Base-by-base conservation (phyloP, 2,329 filamentous ascomycete genomes). In the Fonsecaea pugnacius region DNA sequence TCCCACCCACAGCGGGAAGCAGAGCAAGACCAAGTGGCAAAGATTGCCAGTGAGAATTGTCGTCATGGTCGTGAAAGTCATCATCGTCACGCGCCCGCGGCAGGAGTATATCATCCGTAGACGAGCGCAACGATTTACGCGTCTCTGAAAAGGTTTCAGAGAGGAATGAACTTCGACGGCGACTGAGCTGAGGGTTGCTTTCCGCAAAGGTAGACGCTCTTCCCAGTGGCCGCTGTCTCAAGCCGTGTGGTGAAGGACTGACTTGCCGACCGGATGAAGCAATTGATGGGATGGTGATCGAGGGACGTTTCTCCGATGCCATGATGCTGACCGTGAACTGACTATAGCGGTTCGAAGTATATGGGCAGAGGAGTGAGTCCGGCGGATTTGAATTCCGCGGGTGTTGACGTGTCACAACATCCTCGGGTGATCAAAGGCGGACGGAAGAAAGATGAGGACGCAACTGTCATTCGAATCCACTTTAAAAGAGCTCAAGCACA, bases 21-120 rank as follows among this genome's bases (percentile, higher is more conserved):
- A 97, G 83, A 2, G 92, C 93, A 74, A 96, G 89, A 0, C 87
- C 89, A 36, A 98, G 79, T 0, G 94, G 92, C n/a, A 91, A 81
- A 1, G 88, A 91, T 66, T 95, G 88, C 85, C 92, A 91, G 66
- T 87, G 83, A 1, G 90, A 89, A 59, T 85, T 81, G 40, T 89
- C 86, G 18, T 78, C 72, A 30, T 78, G 64, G 32, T 82, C 69
- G 43, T 77, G 74, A n/a, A 76, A 70, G 27, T 77, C 75, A 61
- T 70, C 69, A 27, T 61, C 60, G 56, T 70, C 74, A 71, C 68
- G 79, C 70, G 69, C 86, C 78, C 77, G 88, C 74, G 81, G 82
- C 32, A 86, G 79, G 7, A 94, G 79, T 30, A 95, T 80, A 69
- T 91, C 87, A 71, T 91, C 88, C 0, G 88, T 89, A 21, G 89